A percentile compares a stretch with the other conserved stretches of the same genome.
Evolutionary conservation across 2,329 filamentous ascomycete species (phyloP).

Genomic region (Trichoderma oligosporum): DNA sequence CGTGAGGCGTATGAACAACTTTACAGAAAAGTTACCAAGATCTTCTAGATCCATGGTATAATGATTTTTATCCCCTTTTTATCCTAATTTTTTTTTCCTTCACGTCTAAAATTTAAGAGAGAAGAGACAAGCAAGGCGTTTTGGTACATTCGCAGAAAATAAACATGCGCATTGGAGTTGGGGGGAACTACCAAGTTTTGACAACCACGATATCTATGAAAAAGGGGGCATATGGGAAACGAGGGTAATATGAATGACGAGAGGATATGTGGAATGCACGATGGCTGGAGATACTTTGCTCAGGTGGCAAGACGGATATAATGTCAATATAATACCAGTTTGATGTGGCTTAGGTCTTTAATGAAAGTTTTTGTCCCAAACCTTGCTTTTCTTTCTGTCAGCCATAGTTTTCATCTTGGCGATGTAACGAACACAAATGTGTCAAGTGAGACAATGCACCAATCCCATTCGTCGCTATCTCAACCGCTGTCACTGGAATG

Average conservation of each 20-base stretch:
- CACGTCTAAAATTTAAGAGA: neutral
- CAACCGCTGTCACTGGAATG: neutral
- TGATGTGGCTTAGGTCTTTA: neutral
- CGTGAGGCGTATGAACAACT: conserved; percentile 43
- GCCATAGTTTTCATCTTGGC: too few species aligned
- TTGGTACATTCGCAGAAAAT: neutral
- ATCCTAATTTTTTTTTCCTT: neutral
- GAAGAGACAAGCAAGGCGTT: conserved; percentile 4
- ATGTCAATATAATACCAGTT: conserved; percentile 5
- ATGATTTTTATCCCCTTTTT: conserved; percentile 9
- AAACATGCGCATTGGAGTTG: neutral
- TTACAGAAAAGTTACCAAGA: conserved; percentile 40
- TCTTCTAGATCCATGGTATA: conserved; percentile 29
- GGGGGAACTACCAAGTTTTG: neutral
- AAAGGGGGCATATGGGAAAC: neutral
- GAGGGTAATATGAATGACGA: conserved; percentile 9
- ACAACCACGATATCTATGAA: neutral
- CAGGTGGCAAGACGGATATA: neutral
- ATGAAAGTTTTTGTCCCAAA: too few species aligned
- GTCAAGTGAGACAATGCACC: too few species aligned
- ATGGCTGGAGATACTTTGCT: neutral
- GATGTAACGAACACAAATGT: neutral
- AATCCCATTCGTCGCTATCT: neutral
- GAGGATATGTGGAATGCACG: conserved; percentile 4
- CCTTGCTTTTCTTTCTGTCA: too few species aligned